phyloP scores from a whole-genome alignment of 768 basidiomycete genomes.

The Tylopilus subfusipes region DNA sequence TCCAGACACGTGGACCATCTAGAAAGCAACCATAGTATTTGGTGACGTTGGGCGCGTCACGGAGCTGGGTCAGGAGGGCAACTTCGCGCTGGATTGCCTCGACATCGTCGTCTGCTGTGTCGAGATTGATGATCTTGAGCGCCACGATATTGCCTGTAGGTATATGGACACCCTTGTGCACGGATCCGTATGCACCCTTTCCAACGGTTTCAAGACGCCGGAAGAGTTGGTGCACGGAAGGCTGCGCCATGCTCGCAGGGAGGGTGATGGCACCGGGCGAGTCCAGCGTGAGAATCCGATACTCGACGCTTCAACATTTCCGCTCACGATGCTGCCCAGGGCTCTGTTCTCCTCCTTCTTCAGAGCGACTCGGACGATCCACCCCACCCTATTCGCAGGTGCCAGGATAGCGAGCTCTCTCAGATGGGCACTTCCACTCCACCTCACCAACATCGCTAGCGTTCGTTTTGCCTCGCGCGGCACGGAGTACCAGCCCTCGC shows the following conservation, averaged over 20 bases:
- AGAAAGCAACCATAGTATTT: conserved; percentile 96
- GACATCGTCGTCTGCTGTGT: conserved; percentile 94
- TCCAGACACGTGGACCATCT: conserved; percentile 96
- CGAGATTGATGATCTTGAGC: conserved; percentile 98
- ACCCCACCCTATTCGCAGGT: conserved; percentile 12
- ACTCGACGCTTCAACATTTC: neutral
- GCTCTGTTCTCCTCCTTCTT: conserved; percentile 20
- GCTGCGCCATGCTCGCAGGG: conserved; percentile 39
- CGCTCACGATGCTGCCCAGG: conserved; percentile 11
- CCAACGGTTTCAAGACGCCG: conserved; percentile 89
- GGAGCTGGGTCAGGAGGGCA: conserved; percentile 82
- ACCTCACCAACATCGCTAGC: conserved; percentile 16
- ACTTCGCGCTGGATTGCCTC: conserved; percentile 96
- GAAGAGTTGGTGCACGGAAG: conserved; percentile 75
- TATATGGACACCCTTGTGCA: conserved; percentile 86
- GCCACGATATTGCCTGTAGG: conserved; percentile 87
- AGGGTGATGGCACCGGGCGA: neutral
- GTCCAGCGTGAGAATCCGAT: conserved; percentile 18
- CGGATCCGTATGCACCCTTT: conserved; percentile 94
- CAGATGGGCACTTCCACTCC: conserved; percentile 22
- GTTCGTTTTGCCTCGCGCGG: conserved; percentile 67
- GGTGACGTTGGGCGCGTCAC: conserved; percentile 88
- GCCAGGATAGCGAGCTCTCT: conserved; percentile 15
- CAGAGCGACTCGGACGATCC: conserved; percentile 23
- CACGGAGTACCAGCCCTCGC: conserved; percentile 95